Base-by-base conservation (phyloP, 2,329 filamentous ascomycete species). In the Hortaea werneckii region DNA sequence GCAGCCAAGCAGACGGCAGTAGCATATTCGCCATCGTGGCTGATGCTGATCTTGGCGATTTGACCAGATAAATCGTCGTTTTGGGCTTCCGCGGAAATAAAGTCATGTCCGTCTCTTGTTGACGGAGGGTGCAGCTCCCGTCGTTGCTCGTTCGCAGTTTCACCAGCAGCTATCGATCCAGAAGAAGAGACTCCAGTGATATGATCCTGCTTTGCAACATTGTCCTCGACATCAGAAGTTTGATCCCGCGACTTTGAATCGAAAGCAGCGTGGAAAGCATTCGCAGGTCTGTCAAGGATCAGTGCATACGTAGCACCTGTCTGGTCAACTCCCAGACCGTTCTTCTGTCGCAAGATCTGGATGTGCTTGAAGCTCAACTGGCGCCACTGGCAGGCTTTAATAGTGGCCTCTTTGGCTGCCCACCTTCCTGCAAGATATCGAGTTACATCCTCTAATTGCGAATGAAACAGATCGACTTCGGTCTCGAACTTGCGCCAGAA, bases 21-120 rank as follows among this genome's bases (percentile, higher is more conserved):
- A 7, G 87, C 87, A 66, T 88, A 94, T 6, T 87, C 82, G 1
- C 78, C 82, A 64, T 95, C 89, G 62, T 95, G 89, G 58, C 84
- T 92, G 56, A 95, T 94, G 49, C 83, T 90, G 39, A 95, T 62
- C 57, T 78, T 72, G 10, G 81, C 87, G 42, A 79, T 70, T 53
- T 79, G 75, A n/a, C 66, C 67, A 11, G 28, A 13, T 10, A 53
- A 35, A 12, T 51, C 44, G 11, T 45, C 45, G 28, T 44, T 43
- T 42, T 44, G 37, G 30, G 43, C 5, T 10, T 43, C 4, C 3
- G 11, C 39, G 5, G 47, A 40, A 38, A 29, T 47, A 8, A 42
- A 42, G 13, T 46, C 12, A 20, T 20, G 20, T 11, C 13, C 37
- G 37, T 39, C 37, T 12, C 2, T 4, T 20, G 20, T 20, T 20